Conservation (phyloP, 768 basidiomycete species). For the Hirschioporus abietinus region DNA sequence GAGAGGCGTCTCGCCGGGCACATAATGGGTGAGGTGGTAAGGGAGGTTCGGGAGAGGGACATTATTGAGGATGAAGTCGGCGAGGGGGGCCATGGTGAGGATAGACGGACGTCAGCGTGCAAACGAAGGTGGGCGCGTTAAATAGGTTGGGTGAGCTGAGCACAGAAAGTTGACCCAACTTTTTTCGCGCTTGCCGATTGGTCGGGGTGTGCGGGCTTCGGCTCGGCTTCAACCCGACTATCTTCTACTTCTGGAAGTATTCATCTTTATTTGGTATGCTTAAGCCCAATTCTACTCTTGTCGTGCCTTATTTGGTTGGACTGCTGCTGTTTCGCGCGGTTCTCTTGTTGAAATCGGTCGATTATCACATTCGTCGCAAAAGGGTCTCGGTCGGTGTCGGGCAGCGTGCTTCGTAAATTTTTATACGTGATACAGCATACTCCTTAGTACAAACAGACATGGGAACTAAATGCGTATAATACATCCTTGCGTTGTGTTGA, state of each 20-base stretch:
- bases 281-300: not conserved
- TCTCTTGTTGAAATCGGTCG: not conserved
- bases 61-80: slow-evolving; percentile 60
- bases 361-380: not conserved
- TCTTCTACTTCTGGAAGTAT: not conserved
- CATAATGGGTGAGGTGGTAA: slow-evolving; percentile 52
- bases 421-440: not conserved
- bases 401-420: not conserved
- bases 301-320: not conserved
- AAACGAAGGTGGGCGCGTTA: not conserved
- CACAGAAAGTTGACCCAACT: not conserved
- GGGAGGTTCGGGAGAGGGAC: slow-evolving; percentile 54
- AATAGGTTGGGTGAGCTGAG: not conserved
- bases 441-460: not conserved
- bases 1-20: slow-evolving; percentile 71
- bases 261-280: not conserved
- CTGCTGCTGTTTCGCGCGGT: not conserved
- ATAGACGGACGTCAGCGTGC: slow-evolving; percentile 21
- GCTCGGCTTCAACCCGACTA: not conserved
- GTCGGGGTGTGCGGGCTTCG: too few relatives aligned
- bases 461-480: not conserved
- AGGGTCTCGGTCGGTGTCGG: slow-evolving; percentile 1
- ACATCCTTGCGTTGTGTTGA: not conserved
- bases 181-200: not conserved
- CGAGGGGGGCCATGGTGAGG: slow-evolving; percentile 61